Evolutionary conservation across 2,329 filamentous ascomycete species (phyloP), one percentile per base, ranked within the genome.

Genomic region (Huntiella omanensis): DNA sequence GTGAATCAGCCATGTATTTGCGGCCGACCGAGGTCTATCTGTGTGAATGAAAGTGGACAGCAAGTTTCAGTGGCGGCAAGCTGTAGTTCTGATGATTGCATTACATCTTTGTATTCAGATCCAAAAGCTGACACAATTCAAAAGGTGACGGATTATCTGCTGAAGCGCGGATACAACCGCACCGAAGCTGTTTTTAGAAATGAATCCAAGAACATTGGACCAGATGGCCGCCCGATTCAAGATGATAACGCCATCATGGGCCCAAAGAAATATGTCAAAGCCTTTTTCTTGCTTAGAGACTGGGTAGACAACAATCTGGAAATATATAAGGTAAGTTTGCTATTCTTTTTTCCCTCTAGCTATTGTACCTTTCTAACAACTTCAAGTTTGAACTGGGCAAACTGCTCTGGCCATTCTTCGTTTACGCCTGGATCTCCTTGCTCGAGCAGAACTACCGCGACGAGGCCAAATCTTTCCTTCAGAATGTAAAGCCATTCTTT

Each of bases 251-350:
- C 85, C 51, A 80, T 85, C 37, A 58, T 70, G 49, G 47, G 48
- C 28, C 80, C 83, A 1, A 80, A 82, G 5, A 91, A 83, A 60
- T 95, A 88, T 56, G 65, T 73, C 36, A 78, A 75, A 52, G 80
- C 83, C 0, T 96, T 72, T 68, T 73, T 73, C 48, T 64, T 87
- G 37, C 65, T 93, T 37, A 78, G 73, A 52, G 73, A 75, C 52
- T 98, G 87, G 81, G 79, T 94, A 40, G 86, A 95, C 53, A 86
- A 88, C 54, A 87, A 84, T 49, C 69, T 98, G 17, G 88, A 96
- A 53, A 72, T 96, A 22, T 96, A 96, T 71, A 94, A 94, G 68
- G 83, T 80, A 60, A 55, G 63, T 50, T 7, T 42, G 19, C 11
- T 28, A 7, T 15, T 13, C n/a, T 12, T 42, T 32, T 8, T n/a